These are phyloP conservation scores for Biancaea sappan DNA, from an alignment of 306 rosid species.

Conservation along the genomic window DNA sequence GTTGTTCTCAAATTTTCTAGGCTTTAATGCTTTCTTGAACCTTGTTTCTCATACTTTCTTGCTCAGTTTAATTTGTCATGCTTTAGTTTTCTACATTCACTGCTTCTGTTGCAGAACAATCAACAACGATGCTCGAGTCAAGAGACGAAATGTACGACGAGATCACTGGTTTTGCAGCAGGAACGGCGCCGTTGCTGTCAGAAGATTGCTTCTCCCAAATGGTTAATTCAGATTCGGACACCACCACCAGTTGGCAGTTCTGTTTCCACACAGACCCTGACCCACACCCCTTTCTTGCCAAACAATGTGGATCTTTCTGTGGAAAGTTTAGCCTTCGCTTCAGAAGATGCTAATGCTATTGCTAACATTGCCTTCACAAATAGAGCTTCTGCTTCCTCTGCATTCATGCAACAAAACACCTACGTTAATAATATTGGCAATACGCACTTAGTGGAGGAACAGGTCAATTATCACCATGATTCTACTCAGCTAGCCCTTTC, in stretches of 20 bases:
- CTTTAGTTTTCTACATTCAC: conserved; percentile 1
- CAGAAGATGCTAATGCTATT: conserved; percentile 29
- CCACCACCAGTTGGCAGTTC: too few relatives aligned
- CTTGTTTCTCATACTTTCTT: not conserved
- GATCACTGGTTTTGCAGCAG: not conserved
- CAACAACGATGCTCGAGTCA: not conserved
- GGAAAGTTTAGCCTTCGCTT: conserved; percentile 27
- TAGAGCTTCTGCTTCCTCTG: conserved; percentile 14
- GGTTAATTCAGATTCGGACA: too few relatives aligned
- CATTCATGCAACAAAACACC: conserved; percentile 29
- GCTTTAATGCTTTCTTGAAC: not conserved
- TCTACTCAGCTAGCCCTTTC: conserved; percentile 6
- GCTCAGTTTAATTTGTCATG: not conserved
- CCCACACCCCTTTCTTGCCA: not conserved
- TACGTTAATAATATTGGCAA: too few relatives aligned
- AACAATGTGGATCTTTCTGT: conserved; percentile 29
- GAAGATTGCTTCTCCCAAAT: conserved; percentile 35
- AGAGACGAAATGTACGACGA: conserved; percentile 34
- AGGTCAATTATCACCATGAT: conserved; percentile 26
- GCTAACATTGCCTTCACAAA: too few relatives aligned
- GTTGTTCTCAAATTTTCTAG: not conserved
- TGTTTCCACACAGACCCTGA: not conserved
- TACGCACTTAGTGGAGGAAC: conserved; percentile 33
- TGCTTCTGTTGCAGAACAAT: not conserved
- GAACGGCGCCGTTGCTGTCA: not conserved